Percentiles rank a stretch among this genome's conserved stretches.
These are phyloP conservation scores for Cystobasidium sp. DNA, from an alignment of 1,284 basidiomycete genomes.

Conservation along the genomic window DNA sequence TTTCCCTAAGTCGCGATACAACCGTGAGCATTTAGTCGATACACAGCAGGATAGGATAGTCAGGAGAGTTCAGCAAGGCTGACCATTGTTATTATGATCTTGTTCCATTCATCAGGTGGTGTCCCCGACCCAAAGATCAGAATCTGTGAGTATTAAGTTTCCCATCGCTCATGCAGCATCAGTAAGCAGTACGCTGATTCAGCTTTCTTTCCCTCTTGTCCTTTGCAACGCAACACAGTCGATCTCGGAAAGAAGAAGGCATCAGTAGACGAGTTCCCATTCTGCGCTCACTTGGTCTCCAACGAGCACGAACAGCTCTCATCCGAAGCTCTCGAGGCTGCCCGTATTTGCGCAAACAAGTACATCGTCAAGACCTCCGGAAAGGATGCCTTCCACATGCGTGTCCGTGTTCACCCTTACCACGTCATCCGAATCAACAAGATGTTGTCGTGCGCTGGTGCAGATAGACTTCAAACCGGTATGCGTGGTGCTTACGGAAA, in stretches of 20 bases:
- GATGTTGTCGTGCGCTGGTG: slow-evolving; percentile 99
- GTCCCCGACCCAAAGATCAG: slow-evolving; percentile 86
- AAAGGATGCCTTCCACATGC: slow-evolving; percentile 98
- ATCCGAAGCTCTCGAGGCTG: slow-evolving; percentile 94
- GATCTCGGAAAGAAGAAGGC: slow-evolving; percentile 95
- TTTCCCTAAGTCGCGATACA: slow-evolving; percentile 68
- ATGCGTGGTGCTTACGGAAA: slow-evolving; percentile 99
- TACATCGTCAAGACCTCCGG: slow-evolving; percentile 98
- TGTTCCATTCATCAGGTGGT: slow-evolving; percentile 65
- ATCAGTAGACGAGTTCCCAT: slow-evolving; percentile 95
- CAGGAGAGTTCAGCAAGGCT: slow-evolving; percentile 9
- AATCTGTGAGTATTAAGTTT: slow-evolving; percentile 64
- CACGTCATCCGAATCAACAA: slow-evolving; percentile 99
- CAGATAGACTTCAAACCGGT: slow-evolving; percentile 97
- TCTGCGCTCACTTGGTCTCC: slow-evolving; percentile 81
- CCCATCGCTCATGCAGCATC: slow-evolving; percentile 44
- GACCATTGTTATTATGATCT: background rate
- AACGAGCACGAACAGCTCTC: slow-evolving; percentile 99
- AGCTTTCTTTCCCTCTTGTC: background rate
- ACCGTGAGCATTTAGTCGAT: slow-evolving; percentile 40
- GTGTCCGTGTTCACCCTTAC: slow-evolving; percentile 97
- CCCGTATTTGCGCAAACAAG: slow-evolving; percentile 99
- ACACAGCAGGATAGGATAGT: background rate
- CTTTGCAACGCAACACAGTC: slow-evolving; percentile 44
- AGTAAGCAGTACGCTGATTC: slow-evolving; percentile 43